Percentiles rank a stretch among this genome's conserved stretches.
These are phyloP conservation scores for Lactarius sanguifluus DNA, from an alignment of 768 basidiomycete genomes.

Conservation along the genomic window DNA sequence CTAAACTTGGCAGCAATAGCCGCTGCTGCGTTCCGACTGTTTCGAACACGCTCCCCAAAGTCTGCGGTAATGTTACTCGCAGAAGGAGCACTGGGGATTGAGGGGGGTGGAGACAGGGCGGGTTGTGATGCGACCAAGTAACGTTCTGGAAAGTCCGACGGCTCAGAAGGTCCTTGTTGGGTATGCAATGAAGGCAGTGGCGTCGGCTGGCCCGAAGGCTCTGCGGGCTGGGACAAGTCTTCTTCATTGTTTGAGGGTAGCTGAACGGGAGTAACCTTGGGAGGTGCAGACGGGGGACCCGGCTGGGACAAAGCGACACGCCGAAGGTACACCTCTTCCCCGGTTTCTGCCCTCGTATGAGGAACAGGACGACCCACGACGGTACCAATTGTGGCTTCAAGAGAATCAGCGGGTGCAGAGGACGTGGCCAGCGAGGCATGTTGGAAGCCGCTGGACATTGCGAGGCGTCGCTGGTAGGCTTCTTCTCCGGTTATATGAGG, in stretches of 20 bases:
- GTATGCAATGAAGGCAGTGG: constrained; percentile 33
- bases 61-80: constrained; percentile 32
- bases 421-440: constrained; percentile 17
- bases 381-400: neutral
- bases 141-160: constrained; percentile 59
- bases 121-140: constrained; percentile 69
- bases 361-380: neutral
- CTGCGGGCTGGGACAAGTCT: constrained; percentile 34
- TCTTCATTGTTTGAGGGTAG: constrained; percentile 32
- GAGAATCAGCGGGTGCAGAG: neutral
- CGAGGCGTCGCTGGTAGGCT: constrained; percentile 71
- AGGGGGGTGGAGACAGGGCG: constrained; percentile 54
- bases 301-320: constrained; percentile 17
- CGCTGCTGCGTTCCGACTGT: constrained; percentile 63
- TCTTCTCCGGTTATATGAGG: constrained; percentile 70
- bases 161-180: constrained; percentile 7
- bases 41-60: constrained; percentile 60
- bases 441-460: constrained; percentile 52
- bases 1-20: constrained; percentile 77
- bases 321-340: constrained; percentile 25
- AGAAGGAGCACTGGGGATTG: constrained; percentile 41
- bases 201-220: constrained; percentile 31
- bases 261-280: constrained; percentile 18
- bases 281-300: constrained; percentile 3
- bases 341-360: constrained; percentile 10